Base-by-base conservation (phyloP, 129 eudicot genomes). In the Chrysanthemum makinoi region DNA sequence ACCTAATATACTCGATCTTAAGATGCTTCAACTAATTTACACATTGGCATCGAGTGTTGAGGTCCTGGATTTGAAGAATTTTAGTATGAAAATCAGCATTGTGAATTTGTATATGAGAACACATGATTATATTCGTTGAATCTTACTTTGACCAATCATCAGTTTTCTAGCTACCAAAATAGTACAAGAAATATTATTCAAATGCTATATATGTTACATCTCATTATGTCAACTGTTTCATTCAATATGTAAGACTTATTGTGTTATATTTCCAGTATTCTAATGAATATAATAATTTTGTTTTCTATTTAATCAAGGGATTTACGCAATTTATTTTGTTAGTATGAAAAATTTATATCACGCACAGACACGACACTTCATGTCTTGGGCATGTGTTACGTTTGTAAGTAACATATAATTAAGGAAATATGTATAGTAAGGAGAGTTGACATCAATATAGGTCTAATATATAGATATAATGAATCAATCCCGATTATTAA, bases 141-240 rank as follows among this genome's bases (percentile, higher is more conserved):
- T 48, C 61, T 24, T 66, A 57, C 51, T 75, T 75, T 75, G 67
- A 75, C 68, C 51, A 16, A 17, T 46, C 79, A 75, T 66, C 7
- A 46, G n/a, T 20, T 75, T 65, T 14, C 52, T 28, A n/a, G 24
- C 50, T 17, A 53, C 65, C 72, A 53, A 64, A 33, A 39, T 7
- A 20, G 20, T 57, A 35, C 39, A 68, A 73, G 59, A 35, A 17
- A 59, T 30, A 28, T 9, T 26, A 17, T 5, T 7, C 19, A 15
- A 2, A 73, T 35, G 52, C 33, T 11, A 19, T 5, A 33, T 56
- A 10, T 64, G 18, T 10, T 30, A 30, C 35, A 0, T 30, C 1
- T 30, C 35, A 30, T 30, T 30, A 4, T 15, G 13, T 75, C 73
- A 66, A 65, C 43, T 33, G 77, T 62, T 61, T 69, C 52, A 69